Evolutionary conservation across 257 asterid genomes (phyloP).

Genomic region (Gynochthodes officinalis): DNA sequence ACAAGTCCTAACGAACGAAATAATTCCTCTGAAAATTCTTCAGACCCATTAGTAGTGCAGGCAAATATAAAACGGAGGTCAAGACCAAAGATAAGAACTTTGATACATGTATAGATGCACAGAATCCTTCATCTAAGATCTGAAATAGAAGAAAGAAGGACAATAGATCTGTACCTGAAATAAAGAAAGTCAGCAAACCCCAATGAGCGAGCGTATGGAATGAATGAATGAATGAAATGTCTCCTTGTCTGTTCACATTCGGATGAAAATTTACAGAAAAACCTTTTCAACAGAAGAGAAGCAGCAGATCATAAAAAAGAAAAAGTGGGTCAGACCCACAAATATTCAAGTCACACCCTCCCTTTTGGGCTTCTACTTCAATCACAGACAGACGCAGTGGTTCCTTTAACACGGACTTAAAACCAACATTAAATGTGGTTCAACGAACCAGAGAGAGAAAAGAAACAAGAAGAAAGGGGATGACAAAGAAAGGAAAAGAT

Average conservation of each 20-base stretch:
- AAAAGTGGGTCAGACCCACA: slow-evolving; percentile 28
- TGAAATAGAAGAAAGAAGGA: slow-evolving; percentile 17
- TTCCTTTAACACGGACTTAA: slow-evolving; percentile 19
- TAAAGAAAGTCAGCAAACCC: slow-evolving; percentile 15
- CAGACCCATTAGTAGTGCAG: not conserved
- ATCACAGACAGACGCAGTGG: not conserved
- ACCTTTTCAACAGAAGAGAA: slow-evolving; percentile 20
- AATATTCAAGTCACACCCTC: slow-evolving; percentile 1
- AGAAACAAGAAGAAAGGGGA: slow-evolving; percentile 9
- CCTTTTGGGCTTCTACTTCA: not conserved
- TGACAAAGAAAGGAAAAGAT: not conserved
- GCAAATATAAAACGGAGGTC: not conserved
- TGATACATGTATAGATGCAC: not conserved
- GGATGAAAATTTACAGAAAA: slow-evolving; percentile 16
- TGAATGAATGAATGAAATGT: not conserved
- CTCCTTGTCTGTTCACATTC: slow-evolving; percentile 23
- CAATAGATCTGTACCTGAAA: slow-evolving; percentile 35
- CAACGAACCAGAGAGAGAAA: slow-evolving; percentile 22
- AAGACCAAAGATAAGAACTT: slow-evolving; percentile 6
- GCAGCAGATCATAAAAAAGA: slow-evolving; percentile 33
- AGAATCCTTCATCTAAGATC: slow-evolving; percentile 20
- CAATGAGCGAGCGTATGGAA: slow-evolving; percentile 14
- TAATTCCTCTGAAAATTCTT: not conserved
- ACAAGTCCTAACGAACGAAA: not conserved
- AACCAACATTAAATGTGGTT: slow-evolving; percentile 36